These are phyloP conservation scores for Exidia glandulosa DNA, from an alignment of 768 basidiomycete species.

Conservation along the genomic window DNA sequence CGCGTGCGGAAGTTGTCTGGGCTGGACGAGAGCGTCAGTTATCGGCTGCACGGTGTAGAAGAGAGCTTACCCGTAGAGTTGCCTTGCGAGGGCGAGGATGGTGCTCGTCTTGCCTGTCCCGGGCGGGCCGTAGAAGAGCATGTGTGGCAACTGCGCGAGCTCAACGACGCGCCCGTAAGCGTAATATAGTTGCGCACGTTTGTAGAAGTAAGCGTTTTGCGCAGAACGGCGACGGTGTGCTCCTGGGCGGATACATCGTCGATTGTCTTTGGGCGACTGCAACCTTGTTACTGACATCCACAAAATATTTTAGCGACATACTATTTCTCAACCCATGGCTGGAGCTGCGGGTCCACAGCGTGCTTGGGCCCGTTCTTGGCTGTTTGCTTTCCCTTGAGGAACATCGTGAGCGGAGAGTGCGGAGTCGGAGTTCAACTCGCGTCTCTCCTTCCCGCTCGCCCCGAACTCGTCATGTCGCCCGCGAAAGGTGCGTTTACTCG, in stretches of 20 bases:
- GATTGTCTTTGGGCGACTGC: constrained; percentile 91
- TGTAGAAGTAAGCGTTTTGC: constrained; percentile 81
- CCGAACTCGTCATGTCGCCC: neutral
- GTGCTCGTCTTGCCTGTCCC: constrained; percentile 99
- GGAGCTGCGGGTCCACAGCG: constrained; percentile 42
- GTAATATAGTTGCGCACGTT: constrained; percentile 48
- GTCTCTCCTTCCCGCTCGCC: neutral
- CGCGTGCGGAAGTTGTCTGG: constrained; percentile 90
- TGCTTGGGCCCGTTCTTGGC: constrained; percentile 26
- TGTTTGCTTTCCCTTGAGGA: constrained; percentile 42
- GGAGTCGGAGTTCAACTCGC: neutral
- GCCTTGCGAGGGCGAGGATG: constrained; percentile 84
- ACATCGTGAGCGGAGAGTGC: constrained; percentile 18
- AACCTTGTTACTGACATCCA: constrained; percentile 2
- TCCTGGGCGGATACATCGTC: constrained; percentile 97
- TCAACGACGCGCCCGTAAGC: neutral
- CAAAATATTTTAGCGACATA: constrained; percentile 23
- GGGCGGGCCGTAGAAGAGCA: constrained; percentile 99
- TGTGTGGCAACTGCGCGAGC: constrained; percentile 75
- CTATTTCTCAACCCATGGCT: constrained; percentile 99
- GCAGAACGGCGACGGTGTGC: constrained; percentile 85
- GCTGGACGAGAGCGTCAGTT: constrained; percentile 27
- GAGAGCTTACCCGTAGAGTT: constrained; percentile 79
- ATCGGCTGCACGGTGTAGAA: neutral
- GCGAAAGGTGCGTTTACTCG: neutral